These are phyloP conservation scores for Acanthamoeba royreba DNA, from an alignment of 208 protist species.

Conservation along the genomic window DNA sequence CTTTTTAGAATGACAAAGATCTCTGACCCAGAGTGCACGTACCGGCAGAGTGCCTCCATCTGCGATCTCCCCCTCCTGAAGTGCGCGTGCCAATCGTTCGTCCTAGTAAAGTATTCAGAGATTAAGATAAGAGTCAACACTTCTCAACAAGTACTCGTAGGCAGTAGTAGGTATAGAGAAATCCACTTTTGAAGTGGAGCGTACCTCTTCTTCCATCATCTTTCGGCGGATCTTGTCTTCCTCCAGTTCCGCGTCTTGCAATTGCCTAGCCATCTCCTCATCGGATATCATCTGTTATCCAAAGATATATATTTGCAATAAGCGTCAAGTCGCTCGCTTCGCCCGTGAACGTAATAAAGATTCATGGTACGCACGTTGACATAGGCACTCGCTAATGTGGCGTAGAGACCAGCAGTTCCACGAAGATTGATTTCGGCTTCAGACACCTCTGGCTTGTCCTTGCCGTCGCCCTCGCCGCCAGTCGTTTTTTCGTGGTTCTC, in stretches of 20 bases:
- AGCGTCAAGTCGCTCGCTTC: too few relatives aligned
- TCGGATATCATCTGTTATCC: not conserved
- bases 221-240: not conserved
- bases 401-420: not conserved
- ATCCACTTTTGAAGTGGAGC: not conserved
- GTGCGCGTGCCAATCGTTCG: not conserved
- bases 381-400: not conserved
- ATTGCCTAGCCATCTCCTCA: not conserved
- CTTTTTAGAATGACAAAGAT: not conserved
- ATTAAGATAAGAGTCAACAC: too few relatives aligned
- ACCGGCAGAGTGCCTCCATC: not conserved
- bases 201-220: not conserved
- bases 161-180: too few relatives aligned
- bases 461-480: not conserved
- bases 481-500: not conserved
- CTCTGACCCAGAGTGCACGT: not conserved
- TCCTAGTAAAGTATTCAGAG: not conserved
- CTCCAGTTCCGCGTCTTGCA: not conserved
- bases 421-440: not conserved
- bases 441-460: not conserved
- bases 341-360: too few relatives aligned
- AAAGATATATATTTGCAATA: not conserved
- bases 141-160: not conserved
- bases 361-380: not conserved
- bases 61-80: not conserved